These are phyloP conservation scores for Huntiella decipiens DNA, from an alignment of 2,329 filamentous ascomycete species.

Conservation along the genomic window DNA sequence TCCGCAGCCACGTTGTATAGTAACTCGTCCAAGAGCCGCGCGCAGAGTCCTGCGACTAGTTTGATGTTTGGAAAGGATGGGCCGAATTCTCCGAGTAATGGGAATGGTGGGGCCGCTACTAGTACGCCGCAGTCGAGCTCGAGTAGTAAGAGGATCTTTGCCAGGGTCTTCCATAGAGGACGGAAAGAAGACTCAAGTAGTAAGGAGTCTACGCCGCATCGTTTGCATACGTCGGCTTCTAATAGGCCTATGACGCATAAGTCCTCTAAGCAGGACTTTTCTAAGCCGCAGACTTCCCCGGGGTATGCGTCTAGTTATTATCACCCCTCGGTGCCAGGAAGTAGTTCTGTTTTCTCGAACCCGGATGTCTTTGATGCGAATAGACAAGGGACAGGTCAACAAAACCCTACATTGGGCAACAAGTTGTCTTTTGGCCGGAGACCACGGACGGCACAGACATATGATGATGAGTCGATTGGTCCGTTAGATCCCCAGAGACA, in stretches of 20 bases:
- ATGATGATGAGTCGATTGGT: constrained; percentile 40
- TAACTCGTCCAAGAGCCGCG: constrained; percentile 30
- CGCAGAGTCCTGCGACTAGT: constrained; percentile 68
- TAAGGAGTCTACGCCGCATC: constrained; percentile 15
- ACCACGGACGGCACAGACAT: constrained; percentile 24
- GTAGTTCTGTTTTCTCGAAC: constrained; percentile 6
- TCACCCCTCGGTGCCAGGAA: not conserved
- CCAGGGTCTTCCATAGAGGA: constrained; percentile 8
- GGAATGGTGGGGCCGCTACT: constrained; percentile 16
- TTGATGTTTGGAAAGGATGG: constrained; percentile 33
- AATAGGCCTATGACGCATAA: constrained; percentile 25
- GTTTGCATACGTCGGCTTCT: constrained; percentile 4
- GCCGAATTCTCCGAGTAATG: constrained; percentile 15
- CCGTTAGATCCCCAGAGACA: constrained; percentile 33
- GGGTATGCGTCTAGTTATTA: constrained; percentile 7
- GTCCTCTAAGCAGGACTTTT: constrained; percentile 24
- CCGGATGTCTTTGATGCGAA: constrained; percentile 11
- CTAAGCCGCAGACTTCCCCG: constrained; percentile 21
- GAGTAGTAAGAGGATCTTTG: not conserved
- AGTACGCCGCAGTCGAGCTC: no score
- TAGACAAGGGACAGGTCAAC: constrained; percentile 11
- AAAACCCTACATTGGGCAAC: constrained; percentile 32
- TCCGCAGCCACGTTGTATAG: constrained; percentile 26
- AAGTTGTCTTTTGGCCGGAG: constrained; percentile 45
- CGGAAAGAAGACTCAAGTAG: constrained; percentile 8